Percentiles rank a stretch among this genome's conserved stretches.
These are phyloP conservation scores for Neofusicoccum umdonicola DNA, from an alignment of 2,329 filamentous ascomycete genomes.

Conservation along the genomic window DNA sequence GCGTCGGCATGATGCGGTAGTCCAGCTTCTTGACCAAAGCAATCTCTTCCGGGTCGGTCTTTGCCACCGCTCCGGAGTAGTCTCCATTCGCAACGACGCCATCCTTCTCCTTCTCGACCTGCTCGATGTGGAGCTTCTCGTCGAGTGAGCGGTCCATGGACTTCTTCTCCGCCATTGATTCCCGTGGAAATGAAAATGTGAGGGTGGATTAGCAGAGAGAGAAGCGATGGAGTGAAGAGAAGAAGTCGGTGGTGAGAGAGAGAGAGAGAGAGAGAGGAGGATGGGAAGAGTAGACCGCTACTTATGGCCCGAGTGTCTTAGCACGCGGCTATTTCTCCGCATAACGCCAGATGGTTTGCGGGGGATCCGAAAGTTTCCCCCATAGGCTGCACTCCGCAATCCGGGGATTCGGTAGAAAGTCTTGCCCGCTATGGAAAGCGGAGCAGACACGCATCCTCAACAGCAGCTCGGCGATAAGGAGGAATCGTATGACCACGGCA, in stretches of 20 bases:
- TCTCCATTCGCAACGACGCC: slow-evolving; percentile 26
- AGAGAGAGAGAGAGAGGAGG: too few relatives aligned
- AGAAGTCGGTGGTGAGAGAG: background rate
- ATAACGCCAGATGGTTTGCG: background rate
- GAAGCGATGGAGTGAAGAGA: background rate
- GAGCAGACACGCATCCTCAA: background rate
- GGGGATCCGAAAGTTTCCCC: background rate
- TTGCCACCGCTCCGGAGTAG: slow-evolving; percentile 33
- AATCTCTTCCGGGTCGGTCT: slow-evolving; percentile 34
- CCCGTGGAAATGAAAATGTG: background rate
- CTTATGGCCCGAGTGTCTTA: background rate
- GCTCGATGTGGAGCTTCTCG: background rate
- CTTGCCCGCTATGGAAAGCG: background rate
- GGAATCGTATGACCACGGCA: background rate
- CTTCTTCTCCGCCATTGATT: background rate
- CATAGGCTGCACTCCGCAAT: background rate
- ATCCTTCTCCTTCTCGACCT: background rate
- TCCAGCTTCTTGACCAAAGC: slow-evolving; percentile 33
- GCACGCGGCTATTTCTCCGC: background rate
- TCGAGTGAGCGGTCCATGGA: background rate
- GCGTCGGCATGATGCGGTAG: slow-evolving; percentile 35
- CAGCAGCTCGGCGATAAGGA: background rate
- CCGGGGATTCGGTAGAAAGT: slow-evolving; percentile 2
- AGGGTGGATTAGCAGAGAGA: background rate
- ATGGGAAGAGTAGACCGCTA: background rate